Conservation (phyloP, 2,329 filamentous ascomycete species). For the Anisogramma anomala region DNA sequence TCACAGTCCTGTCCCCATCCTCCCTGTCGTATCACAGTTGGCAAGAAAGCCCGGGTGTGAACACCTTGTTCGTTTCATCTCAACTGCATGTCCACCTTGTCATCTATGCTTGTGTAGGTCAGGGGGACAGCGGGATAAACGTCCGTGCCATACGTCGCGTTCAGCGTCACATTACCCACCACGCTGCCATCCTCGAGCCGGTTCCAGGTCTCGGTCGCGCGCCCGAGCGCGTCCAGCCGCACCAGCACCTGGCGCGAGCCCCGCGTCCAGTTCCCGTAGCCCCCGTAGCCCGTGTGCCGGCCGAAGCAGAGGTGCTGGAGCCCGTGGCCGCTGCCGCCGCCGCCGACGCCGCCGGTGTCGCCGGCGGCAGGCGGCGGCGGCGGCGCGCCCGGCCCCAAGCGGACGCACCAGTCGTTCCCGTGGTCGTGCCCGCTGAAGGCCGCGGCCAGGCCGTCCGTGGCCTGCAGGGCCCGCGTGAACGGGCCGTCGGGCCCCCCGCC, state of each 20-base stretch:
- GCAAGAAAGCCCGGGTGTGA: too few relatives aligned
- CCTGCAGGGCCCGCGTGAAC: conserved; percentile 51
- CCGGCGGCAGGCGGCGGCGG: too few relatives aligned
- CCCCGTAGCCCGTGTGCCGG: conserved; percentile 58
- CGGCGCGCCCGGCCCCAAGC: too few relatives aligned
- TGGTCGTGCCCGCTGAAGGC: conserved; percentile 59
- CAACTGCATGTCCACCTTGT: too few relatives aligned
- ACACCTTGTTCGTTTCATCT: too few relatives aligned
- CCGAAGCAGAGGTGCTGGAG: conserved; percentile 35
- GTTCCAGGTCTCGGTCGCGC: conserved; percentile 43
- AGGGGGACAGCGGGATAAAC: conserved; percentile 1
- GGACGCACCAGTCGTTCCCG: conserved; percentile 46
- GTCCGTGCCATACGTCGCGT: conserved; percentile 34
- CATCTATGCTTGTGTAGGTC: conserved; percentile 5
- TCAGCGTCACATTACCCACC: conserved; percentile 42
- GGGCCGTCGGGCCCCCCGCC: conserved; percentile 42
- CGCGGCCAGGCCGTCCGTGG: conserved; percentile 42
- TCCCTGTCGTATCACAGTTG: too few relatives aligned
- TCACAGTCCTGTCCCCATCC: too few relatives aligned
- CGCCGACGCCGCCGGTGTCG: conserved; percentile 26
- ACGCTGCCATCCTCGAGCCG: conserved; percentile 44
- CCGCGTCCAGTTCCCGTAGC: conserved; percentile 53
- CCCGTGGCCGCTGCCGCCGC: conserved; percentile 26
- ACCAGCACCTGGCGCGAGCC: conserved; percentile 47
- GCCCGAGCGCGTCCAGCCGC: conserved; percentile 28